Evolutionary conservation across 208 protist species (phyloP).

Genomic region (Borovskyia barvae): DNA sequence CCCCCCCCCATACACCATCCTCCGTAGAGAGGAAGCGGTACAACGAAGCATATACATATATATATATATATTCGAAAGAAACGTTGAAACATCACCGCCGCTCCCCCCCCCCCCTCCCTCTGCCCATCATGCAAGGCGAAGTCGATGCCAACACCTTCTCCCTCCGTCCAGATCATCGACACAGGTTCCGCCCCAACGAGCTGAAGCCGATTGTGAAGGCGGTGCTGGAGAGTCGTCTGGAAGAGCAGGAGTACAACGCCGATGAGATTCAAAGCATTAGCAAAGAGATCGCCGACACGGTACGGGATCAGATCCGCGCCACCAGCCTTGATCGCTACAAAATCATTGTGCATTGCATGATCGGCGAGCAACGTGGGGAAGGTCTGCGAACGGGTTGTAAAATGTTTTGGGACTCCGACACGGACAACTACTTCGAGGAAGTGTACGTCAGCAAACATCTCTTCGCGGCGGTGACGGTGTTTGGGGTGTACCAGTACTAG

Average conservation of each 20-base stretch:
- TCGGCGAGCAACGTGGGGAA: slow-evolving; percentile 91
- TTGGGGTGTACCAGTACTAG: slow-evolving; percentile 93
- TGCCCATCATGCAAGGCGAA: slow-evolving; percentile 73
- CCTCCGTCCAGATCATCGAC: slow-evolving; percentile 82
- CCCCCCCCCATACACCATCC: no score
- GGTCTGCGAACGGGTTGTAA: slow-evolving; percentile 91
- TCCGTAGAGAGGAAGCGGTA: no score
- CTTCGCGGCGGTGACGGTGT: slow-evolving; percentile 92
- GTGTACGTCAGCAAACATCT: slow-evolving; percentile 88
- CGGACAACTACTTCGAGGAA: slow-evolving; percentile 93
- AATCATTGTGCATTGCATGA: slow-evolving; percentile 93
- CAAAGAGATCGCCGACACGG: slow-evolving; percentile 90
- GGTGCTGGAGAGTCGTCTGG: slow-evolving; percentile 74
- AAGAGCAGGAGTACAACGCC: slow-evolving; percentile 87
- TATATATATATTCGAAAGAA: neutral
- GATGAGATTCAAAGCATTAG: slow-evolving; percentile 91
- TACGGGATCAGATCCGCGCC: slow-evolving; percentile 79
- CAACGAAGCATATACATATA: neutral
- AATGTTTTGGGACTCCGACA: slow-evolving; percentile 96
- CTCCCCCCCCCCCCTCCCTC: neutral
- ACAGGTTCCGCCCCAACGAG: slow-evolving; percentile 84
- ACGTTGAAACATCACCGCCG: neutral
- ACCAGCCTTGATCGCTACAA: slow-evolving; percentile 93
- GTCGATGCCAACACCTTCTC: slow-evolving; percentile 81
- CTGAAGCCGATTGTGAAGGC: slow-evolving; percentile 76